Base-by-base conservation (phyloP, 176 grass and related monocot genomes). In the Rhynchospora pubera region DNA sequence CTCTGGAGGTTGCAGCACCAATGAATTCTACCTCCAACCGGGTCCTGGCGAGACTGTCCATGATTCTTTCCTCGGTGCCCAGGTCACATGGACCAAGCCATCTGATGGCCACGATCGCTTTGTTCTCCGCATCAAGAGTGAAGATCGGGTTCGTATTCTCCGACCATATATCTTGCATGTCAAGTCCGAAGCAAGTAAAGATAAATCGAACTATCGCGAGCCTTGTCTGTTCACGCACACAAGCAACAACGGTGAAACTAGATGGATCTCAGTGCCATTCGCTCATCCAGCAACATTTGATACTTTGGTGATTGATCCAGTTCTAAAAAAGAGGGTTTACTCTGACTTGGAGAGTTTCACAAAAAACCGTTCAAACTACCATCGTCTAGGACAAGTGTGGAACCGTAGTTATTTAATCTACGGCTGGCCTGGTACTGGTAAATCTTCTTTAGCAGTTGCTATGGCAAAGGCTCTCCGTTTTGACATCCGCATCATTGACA, bases 351-450 rank as follows among this genome's bases (percentile, higher is more conserved):
- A 92, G 83, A 71, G 16, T 63, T 97, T 97, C 83, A 78, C 91
- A 69, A 94, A 92, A 69, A 92, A 85, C 85, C 88, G 90, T 44
- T 81, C 83, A 0, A 94, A 94, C 85, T 97, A 94, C 80, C 90
- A 92, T 80, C 91, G 88, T 1, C 86, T 97, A 2, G 90, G 94
- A 21, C 86, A 91, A 79, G 90, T 92, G 0, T 97, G 94, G 94
- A 91, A 92, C 32, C 88, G 90, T 81, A 97, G 90, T 89, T 97
- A 97, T 85, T 90, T 97, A 18, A 85, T 97, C 77, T 89, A 92
- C 79, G 94, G 91, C 1, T 66, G 64, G 0, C 65, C 92, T 6
- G 94, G 94, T 48, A 94, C 94, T 6, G 94, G 94, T 39, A 97
- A 97, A 79, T 92, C 94, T 72, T 92, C 91, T 1, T 94, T 97